Evolutionary conservation across 345 rosid species (phyloP), one percentile per base, ranked within the genome.

Genomic region (Gossypium herbaceum): DNA sequence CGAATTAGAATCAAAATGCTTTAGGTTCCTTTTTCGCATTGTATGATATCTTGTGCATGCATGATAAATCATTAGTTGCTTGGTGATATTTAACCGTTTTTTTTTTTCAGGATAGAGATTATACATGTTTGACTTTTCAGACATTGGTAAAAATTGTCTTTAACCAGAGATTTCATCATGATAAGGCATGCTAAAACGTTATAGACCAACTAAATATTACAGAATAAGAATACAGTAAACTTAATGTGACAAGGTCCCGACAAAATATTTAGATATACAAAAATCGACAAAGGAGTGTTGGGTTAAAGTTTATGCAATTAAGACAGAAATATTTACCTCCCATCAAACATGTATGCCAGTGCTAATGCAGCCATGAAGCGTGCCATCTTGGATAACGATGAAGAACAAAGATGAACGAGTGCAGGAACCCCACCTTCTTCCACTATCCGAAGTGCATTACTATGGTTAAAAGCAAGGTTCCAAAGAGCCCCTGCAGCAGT

Each of bases 401-500:
- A 84, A 45, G 87, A 83, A 79, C 94, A 89, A 20, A 91, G 83
- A 80, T 87, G 86, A 79, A 91, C 94, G 62, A 91, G 91, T 58
- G 91, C 91, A 73, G 90, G 85, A 79, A 91, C 97, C 57, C 97
- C 97, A 48, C 88, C 91, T 86, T 91, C 97, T 84, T 91, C 97
- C 69, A 89, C 97, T 79, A 91, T 89, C 48, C 97, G 90, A n/a
- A 89, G 87, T 68, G 97, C 97, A 77, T 91, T 91, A 20, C 90
- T 87, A 63, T 88, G 87, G 76, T 86, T 89, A 74, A 91, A 91
- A 73, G 97, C 97, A 79, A 91, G 94, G 79, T 91, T 91, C 97
- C 97, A 91, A 44, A 91, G 85, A 73, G 97, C 97, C 72, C 97
- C 97, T 10, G 94, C 97, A 27, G 97, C 97, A 17, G 97, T 91